These are phyloP conservation scores for Globisporangium abappressorium DNA, from an alignment of 352 stramenopile species.

Conservation along the genomic window DNA sequence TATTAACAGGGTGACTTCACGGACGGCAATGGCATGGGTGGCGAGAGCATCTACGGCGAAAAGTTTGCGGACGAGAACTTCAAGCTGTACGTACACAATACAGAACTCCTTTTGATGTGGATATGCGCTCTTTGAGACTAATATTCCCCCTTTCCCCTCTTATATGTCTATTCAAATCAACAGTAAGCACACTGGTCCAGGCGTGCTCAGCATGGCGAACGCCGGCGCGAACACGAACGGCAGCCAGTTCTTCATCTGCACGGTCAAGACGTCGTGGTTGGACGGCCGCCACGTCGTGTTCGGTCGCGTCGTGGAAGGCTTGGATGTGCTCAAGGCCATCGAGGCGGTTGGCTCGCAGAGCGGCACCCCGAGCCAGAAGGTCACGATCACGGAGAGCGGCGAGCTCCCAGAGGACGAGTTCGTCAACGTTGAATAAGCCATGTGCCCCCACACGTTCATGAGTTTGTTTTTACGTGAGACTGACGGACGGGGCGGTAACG, in stretches of 20 bases:
- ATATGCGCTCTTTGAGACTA: slow-evolving; percentile 6
- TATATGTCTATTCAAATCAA: neutral
- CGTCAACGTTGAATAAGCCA: slow-evolving; percentile 36
- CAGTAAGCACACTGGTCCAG: slow-evolving; percentile 68
- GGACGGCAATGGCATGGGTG: slow-evolving; percentile 76
- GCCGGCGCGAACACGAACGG: slow-evolving; percentile 91
- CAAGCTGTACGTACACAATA: slow-evolving; percentile 45
- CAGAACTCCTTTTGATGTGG: neutral
- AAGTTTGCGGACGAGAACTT: slow-evolving; percentile 97
- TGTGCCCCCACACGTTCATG: neutral
- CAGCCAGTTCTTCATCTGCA: slow-evolving; percentile 98
- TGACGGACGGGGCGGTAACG: neutral
- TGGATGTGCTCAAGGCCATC: slow-evolving; percentile 96
- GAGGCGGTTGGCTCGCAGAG: slow-evolving; percentile 92
- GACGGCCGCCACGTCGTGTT: slow-evolving; percentile 89
- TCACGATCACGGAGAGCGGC: slow-evolving; percentile 94
- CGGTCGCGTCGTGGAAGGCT: slow-evolving; percentile 93
- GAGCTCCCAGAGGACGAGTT: slow-evolving; percentile 75
- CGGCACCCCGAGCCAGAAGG: slow-evolving; percentile 81
- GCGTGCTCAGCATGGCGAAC: slow-evolving; percentile 84
- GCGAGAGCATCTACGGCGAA: slow-evolving; percentile 93
- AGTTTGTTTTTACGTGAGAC: neutral
- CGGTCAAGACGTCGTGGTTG: slow-evolving; percentile 90
- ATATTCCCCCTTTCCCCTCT: neutral
- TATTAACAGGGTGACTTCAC: slow-evolving; percentile 69